Conservation (phyloP, 805 yeast genomes). For the Priceomyces fermenticarens region DNA sequence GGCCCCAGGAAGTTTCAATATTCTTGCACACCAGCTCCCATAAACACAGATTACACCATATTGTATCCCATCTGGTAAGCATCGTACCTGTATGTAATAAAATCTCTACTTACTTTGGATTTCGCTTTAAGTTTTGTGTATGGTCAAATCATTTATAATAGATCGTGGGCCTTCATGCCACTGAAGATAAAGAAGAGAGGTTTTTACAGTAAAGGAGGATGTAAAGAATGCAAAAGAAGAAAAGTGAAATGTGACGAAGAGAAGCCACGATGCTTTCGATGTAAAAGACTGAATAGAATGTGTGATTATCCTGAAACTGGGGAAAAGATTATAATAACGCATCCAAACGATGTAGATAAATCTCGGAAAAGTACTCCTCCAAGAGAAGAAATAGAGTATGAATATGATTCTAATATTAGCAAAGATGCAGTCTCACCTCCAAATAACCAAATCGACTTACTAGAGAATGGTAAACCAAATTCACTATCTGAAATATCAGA, state of each 20-base stretch:
- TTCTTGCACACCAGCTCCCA: too few relatives aligned
- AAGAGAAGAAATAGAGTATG: neutral
- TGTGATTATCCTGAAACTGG: conserved; percentile 37
- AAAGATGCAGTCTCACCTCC: neutral
- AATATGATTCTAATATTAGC: neutral
- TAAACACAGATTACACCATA: too few relatives aligned
- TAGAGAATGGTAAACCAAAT: too few relatives aligned
- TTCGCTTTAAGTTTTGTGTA: too few relatives aligned
- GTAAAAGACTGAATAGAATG: conserved; percentile 29
- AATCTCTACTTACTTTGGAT: too few relatives aligned
- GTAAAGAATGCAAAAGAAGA: conserved; percentile 41
- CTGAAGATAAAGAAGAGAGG: conserved; percentile 10
- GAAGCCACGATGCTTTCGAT: conserved; percentile 34
- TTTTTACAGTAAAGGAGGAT: conserved; percentile 36
- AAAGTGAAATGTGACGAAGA: conserved; percentile 42
- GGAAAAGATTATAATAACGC: conserved; percentile 32
- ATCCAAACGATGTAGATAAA: conserved; percentile 11
- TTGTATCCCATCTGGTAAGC: too few relatives aligned
- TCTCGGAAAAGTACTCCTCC: neutral
- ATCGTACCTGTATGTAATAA: too few relatives aligned
- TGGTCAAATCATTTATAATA: too few relatives aligned
- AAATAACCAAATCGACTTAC: neutral
- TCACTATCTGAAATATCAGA: neutral
- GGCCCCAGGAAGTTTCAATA: too few relatives aligned
- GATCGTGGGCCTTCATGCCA: too few relatives aligned